Base-by-base conservation (phyloP, 441 rosid species). In the Omphalea diandra region DNA sequence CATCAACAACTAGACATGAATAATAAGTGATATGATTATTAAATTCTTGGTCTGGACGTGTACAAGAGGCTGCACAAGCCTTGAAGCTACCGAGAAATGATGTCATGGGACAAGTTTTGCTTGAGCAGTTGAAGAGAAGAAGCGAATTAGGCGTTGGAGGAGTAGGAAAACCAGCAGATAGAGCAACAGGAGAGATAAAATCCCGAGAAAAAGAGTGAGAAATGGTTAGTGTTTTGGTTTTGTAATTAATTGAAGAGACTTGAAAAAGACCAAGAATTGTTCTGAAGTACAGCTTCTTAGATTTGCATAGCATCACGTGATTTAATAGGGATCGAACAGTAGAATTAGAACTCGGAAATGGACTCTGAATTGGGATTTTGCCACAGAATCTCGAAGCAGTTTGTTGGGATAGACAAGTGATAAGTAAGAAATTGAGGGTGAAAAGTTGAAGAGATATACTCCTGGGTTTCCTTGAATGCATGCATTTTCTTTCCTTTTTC, bases 271-370 rank as follows among this genome's bases (percentile, higher is more conserved):
- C 90, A 0, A 71, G 35, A 74, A 88, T 79, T 54, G 86, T 85
- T 81, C 84, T 80, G 17, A 86, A 80, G 66, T 81, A 86, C 27
- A 83, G 80, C 35, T 73, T 75, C 54, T 82, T 71, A 77, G 87
- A 80, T 70, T 76, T 80, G 86, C 90, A 82, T 46, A 74, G 52
- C 55, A 86, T 73, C 78, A 81, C 71, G 38, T 65, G 64, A 60
- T 60, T 70, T 50, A 73, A 62, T 17, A 66, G 63, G 17, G 73
- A 72, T 47, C 72, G 59, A n/a, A 7, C 22, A 0, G 72, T 58
- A 2, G 78, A 69, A 63, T 70, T 74, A 56, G 74, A 43, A 35
- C 47, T 46, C 15, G 47, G 24, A 70, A 84, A 77, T 1, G 83
- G 80, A 41, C n/a, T 4, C 43, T 40, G 73, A 31, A 74, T 76